Base-by-base conservation (phyloP, 176 grass and related monocot genomes). In the Musa itinerans region DNA sequence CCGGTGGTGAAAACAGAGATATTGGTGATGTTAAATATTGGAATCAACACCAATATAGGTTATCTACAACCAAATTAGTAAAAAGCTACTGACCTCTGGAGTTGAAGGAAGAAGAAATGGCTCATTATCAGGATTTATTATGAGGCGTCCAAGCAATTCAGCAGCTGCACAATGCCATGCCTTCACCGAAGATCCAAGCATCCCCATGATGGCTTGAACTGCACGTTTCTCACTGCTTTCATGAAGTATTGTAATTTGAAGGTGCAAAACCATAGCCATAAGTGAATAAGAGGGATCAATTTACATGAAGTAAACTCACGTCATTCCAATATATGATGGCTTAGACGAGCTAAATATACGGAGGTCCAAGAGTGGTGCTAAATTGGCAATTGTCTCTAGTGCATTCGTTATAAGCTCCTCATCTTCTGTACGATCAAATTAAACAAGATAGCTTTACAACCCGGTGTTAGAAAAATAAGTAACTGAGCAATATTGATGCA, bases 71-170 rank as follows among this genome's bases (percentile, higher is more conserved):
- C 29, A 27, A 58, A 63, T 6, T 13, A 10, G 24, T 48, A 29
- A 76, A 56, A 12, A 49, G 21, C 25, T 65, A 58, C 51, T 52
- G 78, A 93, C 94, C 75, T 98, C 86, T 29, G 82, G 85, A 72
- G 83, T 63, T 17, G 84, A 84, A 76, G 90, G 90, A 81, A 98
- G 90, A 75, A 98, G 90, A 87, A 91, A 98, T 7, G 80, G 71
- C 52, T 98, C 94, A 73, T 98, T 98, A 73, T 98, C 94, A 76
- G 94, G 94, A 89, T 98, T 98, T 84, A 98, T 89, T 85, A 98
- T 89, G 65, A 98, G 62, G 61, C 95, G 88, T 43, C 95, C 95
- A 89, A 94, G 85, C 80, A 98, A 83, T 87, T 98, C 95, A 82
- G 95, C 88, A 71, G 95, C 95, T 59, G 90, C 90, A 86, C 95